Evolutionary conservation across 2,329 filamentous ascomycete species (phyloP), one percentile per base, ranked within the genome.

Genomic region (Cylindrodendrum hubeiense): DNA sequence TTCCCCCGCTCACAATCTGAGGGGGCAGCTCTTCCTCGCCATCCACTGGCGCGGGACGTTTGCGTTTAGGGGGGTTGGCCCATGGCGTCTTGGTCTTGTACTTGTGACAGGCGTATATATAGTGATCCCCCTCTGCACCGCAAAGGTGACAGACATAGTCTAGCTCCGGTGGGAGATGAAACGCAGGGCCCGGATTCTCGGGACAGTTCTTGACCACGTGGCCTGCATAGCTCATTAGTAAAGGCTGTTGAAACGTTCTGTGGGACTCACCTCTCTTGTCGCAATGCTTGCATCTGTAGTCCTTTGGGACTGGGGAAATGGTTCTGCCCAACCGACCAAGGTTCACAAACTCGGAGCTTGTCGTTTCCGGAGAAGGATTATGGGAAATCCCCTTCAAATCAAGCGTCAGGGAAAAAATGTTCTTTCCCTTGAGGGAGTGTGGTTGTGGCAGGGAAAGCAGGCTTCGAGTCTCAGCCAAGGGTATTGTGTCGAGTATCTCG

Each of bases 101-200:
- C 49, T 54, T 64, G 19, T 65, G 62, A 30, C 71, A 75, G 9
- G 41, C 52, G 1, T 50, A 43, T 15, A 65, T 50, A 39, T 55
- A 68, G 50, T 74, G 68, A 22, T 67, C 54, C 3, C 59, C 66
- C 34, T 43, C 24, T 2, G 41, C 39, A 17, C 65, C 70, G 19
- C 72, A 75, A 8, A 58, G 41, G 28, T 60, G 57, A 53, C 72
- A 74, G 5, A 64, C 17, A 37, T 73, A 72, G 12, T 55, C 54
- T 17, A 52, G 33, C 3, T 49, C 63, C 22, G 63, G 64, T 4
- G 10, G 33, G 10, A 15, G 37, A 26, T 63, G 58, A 17, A 17
- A 57, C 2, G 33, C 37, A 13, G 54, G 44, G 17, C 60, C 47
- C n/a, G 26, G 26, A 15, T 59, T 66, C 22, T 51, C 63, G 12